Conservation (phyloP, 2,329 filamentous ascomycete species). For the Pseudocercospora musae region DNA sequence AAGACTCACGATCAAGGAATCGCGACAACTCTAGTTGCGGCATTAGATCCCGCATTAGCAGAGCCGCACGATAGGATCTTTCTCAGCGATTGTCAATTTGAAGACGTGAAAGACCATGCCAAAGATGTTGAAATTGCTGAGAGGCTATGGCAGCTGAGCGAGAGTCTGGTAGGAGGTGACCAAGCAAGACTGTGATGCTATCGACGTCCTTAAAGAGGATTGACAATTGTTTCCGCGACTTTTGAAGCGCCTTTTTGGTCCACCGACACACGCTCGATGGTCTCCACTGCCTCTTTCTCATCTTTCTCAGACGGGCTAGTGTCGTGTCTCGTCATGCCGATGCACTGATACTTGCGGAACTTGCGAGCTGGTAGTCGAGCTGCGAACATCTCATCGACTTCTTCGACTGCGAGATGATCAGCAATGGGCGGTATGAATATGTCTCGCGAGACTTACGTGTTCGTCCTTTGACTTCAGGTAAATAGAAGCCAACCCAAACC, state of each 20-base stretch:
- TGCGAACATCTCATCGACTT: conserved; percentile 56
- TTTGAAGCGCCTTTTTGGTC: not conserved
- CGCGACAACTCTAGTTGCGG: conserved; percentile 44
- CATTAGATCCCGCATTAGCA: conserved; percentile 42
- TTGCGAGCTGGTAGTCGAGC: conserved; percentile 43
- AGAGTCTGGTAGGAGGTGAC: conserved; percentile 19
- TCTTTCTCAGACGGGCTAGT: not conserved
- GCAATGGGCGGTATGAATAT: not conserved
- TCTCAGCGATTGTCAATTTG: conserved; percentile 37
- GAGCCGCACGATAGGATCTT: conserved; percentile 23
- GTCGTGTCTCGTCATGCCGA: conserved; percentile 16
- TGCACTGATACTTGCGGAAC: conserved; percentile 41
- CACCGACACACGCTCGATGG: not conserved
- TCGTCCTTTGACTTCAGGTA: conserved; percentile 52
- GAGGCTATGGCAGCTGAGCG: conserved; percentile 39
- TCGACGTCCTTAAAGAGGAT: not conserved
- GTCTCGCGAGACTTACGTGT: not conserved
- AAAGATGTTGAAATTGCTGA: conserved; percentile 38
- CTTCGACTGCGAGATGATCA: conserved; percentile 45
- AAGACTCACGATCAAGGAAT: conserved; percentile 44
- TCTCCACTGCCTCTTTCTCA: not conserved
- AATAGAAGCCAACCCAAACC: conserved; percentile 46
- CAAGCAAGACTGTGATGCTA: not conserved
- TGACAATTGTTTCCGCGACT: not conserved
- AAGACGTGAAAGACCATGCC: conserved; percentile 35